phyloP scores from a whole-genome alignment of 352 stramenopile genomes.

The Phytophthora hibernalis region DNA sequence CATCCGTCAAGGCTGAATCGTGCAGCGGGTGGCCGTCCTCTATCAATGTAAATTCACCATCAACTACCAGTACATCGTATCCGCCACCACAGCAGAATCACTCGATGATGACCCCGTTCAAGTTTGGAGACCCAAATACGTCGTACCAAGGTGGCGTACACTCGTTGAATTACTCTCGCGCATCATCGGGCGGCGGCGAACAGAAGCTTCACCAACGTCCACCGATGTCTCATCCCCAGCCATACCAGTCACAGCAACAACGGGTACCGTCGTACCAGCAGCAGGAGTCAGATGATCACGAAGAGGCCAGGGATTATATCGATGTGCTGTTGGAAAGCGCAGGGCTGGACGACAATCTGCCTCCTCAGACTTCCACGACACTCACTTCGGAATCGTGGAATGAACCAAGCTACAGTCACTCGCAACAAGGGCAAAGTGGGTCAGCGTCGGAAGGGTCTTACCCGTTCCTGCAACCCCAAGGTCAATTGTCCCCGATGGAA shows the following conservation, averaged over 20 bases:
- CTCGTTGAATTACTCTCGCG: constrained; percentile 37
- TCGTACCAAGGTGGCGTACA: constrained; percentile 21
- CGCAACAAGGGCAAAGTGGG: constrained; percentile 17
- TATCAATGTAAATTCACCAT: constrained; percentile 21
- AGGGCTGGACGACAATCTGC: constrained; percentile 55
- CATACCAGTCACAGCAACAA: constrained; percentile 37
- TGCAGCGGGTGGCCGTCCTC: constrained; percentile 23
- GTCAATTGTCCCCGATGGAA: constrained; percentile 42
- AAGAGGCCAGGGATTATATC: constrained; percentile 55
- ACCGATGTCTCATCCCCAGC: constrained; percentile 24
- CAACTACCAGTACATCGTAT: constrained; percentile 14
- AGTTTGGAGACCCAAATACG: constrained; percentile 38
- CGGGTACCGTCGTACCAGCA: constrained; percentile 25
- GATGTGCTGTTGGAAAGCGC: constrained; percentile 69
- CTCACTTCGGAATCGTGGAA: constrained; percentile 35
- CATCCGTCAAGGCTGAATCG: constrained; percentile 20
- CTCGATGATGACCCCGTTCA: constrained; percentile 47
- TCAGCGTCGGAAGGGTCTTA: constrained; percentile 22
- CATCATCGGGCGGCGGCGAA: constrained; percentile 18
- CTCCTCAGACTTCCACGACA: constrained; percentile 38
- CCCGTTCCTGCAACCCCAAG: constrained; percentile 37
- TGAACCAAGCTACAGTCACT: constrained; percentile 25
- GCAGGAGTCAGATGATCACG: constrained; percentile 23
- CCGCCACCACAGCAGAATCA: constrained; percentile 18
- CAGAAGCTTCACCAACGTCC: constrained; percentile 28